Percentiles rank a stretch among this genome's conserved stretches.
Evolutionary conservation across 2,329 filamentous ascomycete genomes (phyloP).

Genomic region (Pyricularia pennisetigena): DNA sequence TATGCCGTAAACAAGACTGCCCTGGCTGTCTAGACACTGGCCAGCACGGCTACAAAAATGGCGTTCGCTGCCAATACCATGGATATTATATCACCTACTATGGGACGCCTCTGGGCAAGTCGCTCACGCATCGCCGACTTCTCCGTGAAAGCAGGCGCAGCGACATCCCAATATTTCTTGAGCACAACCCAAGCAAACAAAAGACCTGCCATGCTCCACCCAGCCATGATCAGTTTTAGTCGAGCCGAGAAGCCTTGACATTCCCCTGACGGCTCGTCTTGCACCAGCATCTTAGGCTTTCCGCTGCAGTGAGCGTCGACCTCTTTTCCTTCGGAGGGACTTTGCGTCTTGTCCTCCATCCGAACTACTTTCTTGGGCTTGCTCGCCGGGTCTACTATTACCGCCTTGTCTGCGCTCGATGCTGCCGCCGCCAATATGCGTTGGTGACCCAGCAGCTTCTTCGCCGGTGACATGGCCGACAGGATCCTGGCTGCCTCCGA

Average conservation of each 20-base stretch:
- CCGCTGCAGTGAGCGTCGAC: neutral
- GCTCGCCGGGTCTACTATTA: neutral
- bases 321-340: neutral
- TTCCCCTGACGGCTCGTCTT: neutral
- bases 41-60: conserved; percentile 11
- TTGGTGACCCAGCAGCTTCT: neutral
- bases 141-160: conserved; percentile 28
- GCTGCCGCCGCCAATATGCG: neutral
- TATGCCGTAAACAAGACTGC: conserved; percentile 9
- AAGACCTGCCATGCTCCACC: conserved; percentile 3
- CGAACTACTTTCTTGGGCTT: neutral
- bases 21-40: conserved; percentile 14
- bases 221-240: neutral
- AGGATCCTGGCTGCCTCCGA: neutral
- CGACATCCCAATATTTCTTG: conserved; percentile 22
- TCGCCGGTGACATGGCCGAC: neutral
- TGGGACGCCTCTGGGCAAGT: conserved; percentile 14
- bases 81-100: conserved; percentile 15
- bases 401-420: neutral
- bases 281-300: neutral
- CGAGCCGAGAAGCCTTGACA: neutral
- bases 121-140: conserved; percentile 23
- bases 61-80: conserved; percentile 18
- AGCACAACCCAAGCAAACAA: conserved; percentile 1
- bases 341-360: neutral